Base-by-base conservation (phyloP, 2,329 filamentous ascomycete species). In the Ascochyta viciae-villosae region DNA sequence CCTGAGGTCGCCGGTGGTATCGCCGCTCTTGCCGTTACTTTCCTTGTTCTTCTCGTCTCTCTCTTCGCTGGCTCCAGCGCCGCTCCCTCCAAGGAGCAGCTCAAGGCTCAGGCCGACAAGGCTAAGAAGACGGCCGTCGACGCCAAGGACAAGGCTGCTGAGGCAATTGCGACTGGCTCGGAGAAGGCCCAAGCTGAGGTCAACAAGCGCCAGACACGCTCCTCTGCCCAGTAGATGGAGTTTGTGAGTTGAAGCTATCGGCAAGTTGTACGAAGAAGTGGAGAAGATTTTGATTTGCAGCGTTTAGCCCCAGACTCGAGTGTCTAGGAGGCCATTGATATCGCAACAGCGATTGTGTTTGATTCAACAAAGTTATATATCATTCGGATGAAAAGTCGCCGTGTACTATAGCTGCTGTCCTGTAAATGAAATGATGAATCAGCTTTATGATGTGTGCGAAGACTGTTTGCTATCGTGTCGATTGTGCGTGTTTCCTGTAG, bases 1-100 rank as follows among this genome's bases (percentile, higher is more conserved):
- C 95, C 95, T 64, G 95, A 97, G 81, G 89, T 96, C 67, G 91
- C 92, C 62, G 92, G 87, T 73, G 91, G 87, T 72, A 81, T 96
- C 71, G 89, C 82, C 72, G 90, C 88, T 64, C 76, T 92, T 62
- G 75, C 88, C 41, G 80, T 92, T 53, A 87, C 89, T 44, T 73
- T 95, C 65, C 75, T 96, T 59, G 86, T 89, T 64, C 69, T 96
- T 62, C 78, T 90, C 59, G 84, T 86, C 65, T 70, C 96, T 57
- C 78, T 96, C 62, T 78, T 90, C 61, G 79, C 90, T 62, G 77
- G 94, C 68, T 82, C 85, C 68, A 82, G 83, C 68, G 83, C 85
- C 53, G 81, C 77, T 60, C 79, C 90, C 39, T 84, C 90, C 41
- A 85, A 90, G 63, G 85, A 80, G 71, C 77, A 88, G 69, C 83